Evolutionary conservation across 495 filamentous ascomycete genomes (phyloP).

Genomic region (Talaromyces trachyspermus): DNA sequence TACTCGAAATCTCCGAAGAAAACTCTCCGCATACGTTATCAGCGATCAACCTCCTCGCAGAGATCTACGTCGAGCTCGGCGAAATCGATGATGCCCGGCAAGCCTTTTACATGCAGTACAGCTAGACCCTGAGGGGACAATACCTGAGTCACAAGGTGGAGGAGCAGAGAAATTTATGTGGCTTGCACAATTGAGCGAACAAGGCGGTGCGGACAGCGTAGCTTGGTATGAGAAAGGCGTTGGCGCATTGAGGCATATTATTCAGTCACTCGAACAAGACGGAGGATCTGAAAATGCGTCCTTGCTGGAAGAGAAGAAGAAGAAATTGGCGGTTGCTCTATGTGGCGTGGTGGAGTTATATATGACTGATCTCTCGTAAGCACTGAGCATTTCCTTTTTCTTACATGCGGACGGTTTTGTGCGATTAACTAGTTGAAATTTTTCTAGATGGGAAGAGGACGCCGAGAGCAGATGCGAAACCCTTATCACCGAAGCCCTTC

Average conservation of each 20-base stretch:
- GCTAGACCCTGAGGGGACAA: conserved; percentile 63
- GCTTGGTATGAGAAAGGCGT: conserved; percentile 82
- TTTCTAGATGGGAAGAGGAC: conserved; percentile 77
- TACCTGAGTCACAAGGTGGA: conserved; percentile 56
- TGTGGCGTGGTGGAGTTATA: conserved; percentile 91
- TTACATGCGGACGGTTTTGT: neutral
- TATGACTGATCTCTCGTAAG: conserved; percentile 86
- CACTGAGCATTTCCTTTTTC: conserved; percentile 2
- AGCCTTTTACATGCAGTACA: conserved; percentile 63
- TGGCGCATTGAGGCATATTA: conserved; percentile 54
- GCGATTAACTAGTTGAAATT: neutral
- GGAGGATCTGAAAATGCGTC: conserved; percentile 32
- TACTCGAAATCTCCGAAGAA: conserved; percentile 41
- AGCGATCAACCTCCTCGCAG: conserved; percentile 70
- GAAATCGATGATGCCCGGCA: conserved; percentile 62
- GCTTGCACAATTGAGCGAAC: conserved; percentile 85
- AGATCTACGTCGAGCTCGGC: conserved; percentile 80
- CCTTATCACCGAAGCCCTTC: conserved; percentile 77
- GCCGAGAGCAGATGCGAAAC: conserved; percentile 79
- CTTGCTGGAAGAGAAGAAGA: conserved; percentile 57
- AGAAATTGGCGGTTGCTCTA: conserved; percentile 73
- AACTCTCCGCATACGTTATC: conserved; percentile 43
- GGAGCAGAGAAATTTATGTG: conserved; percentile 94
- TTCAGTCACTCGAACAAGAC: conserved; percentile 45
- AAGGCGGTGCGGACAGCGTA: conserved; percentile 78